Percentiles rank a stretch among this genome's conserved stretches.
These are phyloP conservation scores for Nakazawaea ambrosiae DNA, from an alignment of 805 yeast genomes.

Conservation along the genomic window DNA sequence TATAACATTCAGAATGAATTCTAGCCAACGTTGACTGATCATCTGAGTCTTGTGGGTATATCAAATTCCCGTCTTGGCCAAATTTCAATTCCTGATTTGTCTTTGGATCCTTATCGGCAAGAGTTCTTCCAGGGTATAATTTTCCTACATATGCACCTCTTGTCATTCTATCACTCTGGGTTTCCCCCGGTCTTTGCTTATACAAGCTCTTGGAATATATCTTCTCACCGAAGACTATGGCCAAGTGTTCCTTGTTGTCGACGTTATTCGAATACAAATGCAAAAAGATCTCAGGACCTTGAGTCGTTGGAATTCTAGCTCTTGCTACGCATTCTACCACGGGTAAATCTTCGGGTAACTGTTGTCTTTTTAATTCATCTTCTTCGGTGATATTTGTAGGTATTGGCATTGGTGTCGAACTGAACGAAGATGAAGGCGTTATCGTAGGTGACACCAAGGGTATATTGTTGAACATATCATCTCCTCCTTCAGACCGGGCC, in stretches of 20 bases:
- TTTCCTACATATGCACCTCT: slow-evolving; percentile 95
- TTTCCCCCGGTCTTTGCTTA: slow-evolving; percentile 53
- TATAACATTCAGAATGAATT: slow-evolving; percentile 95
- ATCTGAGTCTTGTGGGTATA: slow-evolving; percentile 24
- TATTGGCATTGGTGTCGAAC: slow-evolving; percentile 20
- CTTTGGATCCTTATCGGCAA: slow-evolving; percentile 56
- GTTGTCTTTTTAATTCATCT: slow-evolving; percentile 24
- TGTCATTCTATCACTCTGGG: slow-evolving; percentile 94
- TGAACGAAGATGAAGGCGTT: slow-evolving; percentile 21
- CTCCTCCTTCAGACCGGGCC: not conserved
- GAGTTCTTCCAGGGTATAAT: slow-evolving; percentile 75
- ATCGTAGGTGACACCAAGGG: slow-evolving; percentile 34
- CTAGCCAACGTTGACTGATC: slow-evolving; percentile 61
- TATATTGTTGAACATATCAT: slow-evolving; percentile 25
- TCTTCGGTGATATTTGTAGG: slow-evolving; percentile 14
- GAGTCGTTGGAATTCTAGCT: slow-evolving; percentile 94
- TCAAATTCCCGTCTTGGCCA: slow-evolving; percentile 31
- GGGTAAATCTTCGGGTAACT: slow-evolving; percentile 56
- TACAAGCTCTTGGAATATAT: slow-evolving; percentile 74
- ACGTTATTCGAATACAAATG: slow-evolving; percentile 82
- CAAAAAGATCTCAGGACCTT: slow-evolving; percentile 88
- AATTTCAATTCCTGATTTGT: slow-evolving; percentile 32
- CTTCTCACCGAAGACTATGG: slow-evolving; percentile 93
- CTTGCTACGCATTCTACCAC: slow-evolving; percentile 81
- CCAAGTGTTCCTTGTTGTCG: slow-evolving; percentile 91